phyloP scores from a whole-genome alignment of 2,329 filamentous ascomycete species.

The Cordyceps javanica region DNA sequence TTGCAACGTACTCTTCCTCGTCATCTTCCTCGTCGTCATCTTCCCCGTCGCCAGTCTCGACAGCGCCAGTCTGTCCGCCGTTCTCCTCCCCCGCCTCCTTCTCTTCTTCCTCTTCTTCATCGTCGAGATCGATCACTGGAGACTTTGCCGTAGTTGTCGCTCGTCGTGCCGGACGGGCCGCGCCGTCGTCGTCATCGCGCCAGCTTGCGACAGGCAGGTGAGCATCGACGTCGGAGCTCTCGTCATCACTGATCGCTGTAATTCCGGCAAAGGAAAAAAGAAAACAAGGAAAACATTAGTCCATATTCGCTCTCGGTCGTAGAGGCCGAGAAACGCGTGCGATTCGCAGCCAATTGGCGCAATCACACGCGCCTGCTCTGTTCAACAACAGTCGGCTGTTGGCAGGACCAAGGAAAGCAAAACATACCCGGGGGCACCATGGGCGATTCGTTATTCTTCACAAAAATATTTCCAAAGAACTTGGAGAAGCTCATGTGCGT shows the following conservation, averaged over 20 bases:
- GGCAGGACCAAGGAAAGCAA: background rate
- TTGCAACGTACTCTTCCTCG: slow-evolving; percentile 21
- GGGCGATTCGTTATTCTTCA: background rate
- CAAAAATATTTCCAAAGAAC: slow-evolving; percentile 5
- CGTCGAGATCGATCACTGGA: slow-evolving; percentile 30
- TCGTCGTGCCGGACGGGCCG: slow-evolving; percentile 16
- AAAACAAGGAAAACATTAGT: no score
- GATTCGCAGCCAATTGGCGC: background rate
- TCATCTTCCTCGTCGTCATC: background rate
- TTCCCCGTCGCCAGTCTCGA: background rate
- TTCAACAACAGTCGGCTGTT: background rate
- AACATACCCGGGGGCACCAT: slow-evolving; percentile 10
- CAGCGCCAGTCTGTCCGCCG: background rate
- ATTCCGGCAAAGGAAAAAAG: background rate
- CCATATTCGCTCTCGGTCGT: background rate
- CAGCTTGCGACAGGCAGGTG: slow-evolving; percentile 19
- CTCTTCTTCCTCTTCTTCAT: slow-evolving; percentile 35
- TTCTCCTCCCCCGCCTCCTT: slow-evolving; percentile 38
- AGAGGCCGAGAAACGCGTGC: background rate
- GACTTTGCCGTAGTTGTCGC: slow-evolving; percentile 23
- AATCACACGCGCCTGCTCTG: background rate
- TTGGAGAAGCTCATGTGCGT: slow-evolving; percentile 8
- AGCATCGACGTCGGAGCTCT: slow-evolving; percentile 27
- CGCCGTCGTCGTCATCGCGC: slow-evolving; percentile 18
- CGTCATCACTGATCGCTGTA: slow-evolving; percentile 33